phyloP scores from a whole-genome alignment of 23 red algal species.

The Cyanidioschyzon merolae region DNA sequence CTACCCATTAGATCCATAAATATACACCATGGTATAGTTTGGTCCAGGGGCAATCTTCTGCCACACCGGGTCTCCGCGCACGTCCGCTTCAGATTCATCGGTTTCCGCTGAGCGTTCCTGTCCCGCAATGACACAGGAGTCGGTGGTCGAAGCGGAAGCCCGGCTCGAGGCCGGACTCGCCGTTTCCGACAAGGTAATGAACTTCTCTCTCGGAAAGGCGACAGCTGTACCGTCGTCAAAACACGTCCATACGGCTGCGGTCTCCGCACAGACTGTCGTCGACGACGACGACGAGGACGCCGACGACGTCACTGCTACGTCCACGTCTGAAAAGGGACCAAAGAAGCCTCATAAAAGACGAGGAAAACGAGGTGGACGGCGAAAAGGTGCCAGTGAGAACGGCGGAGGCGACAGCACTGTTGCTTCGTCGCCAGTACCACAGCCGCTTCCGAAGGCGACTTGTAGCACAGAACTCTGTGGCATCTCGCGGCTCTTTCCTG shows the following conservation, averaged over 20 bases:
- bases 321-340: neutral
- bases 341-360: neutral
- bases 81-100: too few relatives aligned
- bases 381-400: neutral
- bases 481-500: constrained; percentile 44
- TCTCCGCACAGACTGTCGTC: too few relatives aligned
- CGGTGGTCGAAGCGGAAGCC: too few relatives aligned
- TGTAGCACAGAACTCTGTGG: neutral
- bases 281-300: neutral
- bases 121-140: too few relatives aligned
- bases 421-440: too few relatives aligned
- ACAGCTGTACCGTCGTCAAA: too few relatives aligned
- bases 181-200: neutral
- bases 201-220: neutral
- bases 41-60: too few relatives aligned
- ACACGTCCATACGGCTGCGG: too few relatives aligned
- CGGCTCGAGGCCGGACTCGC: neutral
- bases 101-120: too few relatives aligned
- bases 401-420: neutral
- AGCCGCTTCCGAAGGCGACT: neutral
- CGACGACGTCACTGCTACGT: neutral
- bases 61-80: too few relatives aligned
- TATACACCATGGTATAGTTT: too few relatives aligned
- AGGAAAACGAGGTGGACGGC: neutral
- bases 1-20: too few relatives aligned